phyloP scores from a whole-genome alignment of 176 grass and related monocot species.

The Poa annua region DNA sequence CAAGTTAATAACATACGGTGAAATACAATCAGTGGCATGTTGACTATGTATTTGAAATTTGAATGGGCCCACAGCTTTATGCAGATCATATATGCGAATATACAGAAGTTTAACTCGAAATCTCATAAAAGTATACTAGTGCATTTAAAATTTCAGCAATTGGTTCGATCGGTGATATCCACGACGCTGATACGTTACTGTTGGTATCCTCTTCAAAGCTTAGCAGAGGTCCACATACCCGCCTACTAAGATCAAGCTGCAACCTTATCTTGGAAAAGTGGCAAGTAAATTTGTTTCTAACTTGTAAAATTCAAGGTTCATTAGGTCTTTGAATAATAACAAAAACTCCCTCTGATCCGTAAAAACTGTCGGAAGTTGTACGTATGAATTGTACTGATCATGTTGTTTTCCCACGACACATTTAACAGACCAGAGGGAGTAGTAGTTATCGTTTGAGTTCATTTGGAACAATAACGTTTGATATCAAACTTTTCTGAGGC shows the following conservation, averaged over 20 bases:
- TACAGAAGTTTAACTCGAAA: not conserved
- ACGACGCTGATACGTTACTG: not conserved
- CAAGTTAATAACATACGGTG: conserved; percentile 13
- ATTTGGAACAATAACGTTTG: not conserved
- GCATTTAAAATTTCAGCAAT: not conserved
- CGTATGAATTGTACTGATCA: no score
- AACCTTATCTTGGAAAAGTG: conserved; percentile 10
- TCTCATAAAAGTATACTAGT: not conserved
- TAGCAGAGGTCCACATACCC: not conserved
- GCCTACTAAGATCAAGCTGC: not conserved
- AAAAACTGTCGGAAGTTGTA: no score
- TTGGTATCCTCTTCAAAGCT: conserved; percentile 18
- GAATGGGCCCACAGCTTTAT: conserved; percentile 3
- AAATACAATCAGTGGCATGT: conserved; percentile 7
- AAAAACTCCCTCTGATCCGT: not conserved
- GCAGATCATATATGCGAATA: conserved; percentile 13
- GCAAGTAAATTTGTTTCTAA: conserved; percentile 14
- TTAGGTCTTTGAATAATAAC: conserved; percentile 31
- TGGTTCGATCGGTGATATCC: not conserved
- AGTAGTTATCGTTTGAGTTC: not conserved
- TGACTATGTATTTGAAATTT: conserved; percentile 30
- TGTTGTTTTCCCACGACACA: no score
- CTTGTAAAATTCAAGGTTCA: conserved; percentile 4
- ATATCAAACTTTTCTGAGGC: conserved; percentile 26
- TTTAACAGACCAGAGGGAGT: no score